Evolutionary conservation across 2,329 filamentous ascomycete species (phyloP), one percentile per base, ranked within the genome.

Genomic region (Didymella keratinophila): DNA sequence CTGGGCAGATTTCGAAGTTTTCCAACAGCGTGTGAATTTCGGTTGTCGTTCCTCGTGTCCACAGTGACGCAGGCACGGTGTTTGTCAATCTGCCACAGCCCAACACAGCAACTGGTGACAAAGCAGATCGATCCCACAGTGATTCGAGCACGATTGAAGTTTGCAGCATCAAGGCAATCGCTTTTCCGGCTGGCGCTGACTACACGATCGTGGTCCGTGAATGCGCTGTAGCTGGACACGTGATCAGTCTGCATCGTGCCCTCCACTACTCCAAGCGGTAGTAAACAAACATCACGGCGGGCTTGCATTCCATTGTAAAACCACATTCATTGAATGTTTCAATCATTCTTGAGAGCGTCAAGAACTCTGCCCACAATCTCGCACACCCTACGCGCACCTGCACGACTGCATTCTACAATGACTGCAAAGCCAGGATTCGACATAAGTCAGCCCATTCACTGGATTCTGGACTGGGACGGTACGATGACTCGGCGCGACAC

Each of bases 401-500:
- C 21, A 34, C 53, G n/a, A 25, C 23, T n/a, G 18, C n/a, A 6
- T 25, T 41, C 28, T 16, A 61, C 58, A 48, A 70, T 67, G 68
- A 57, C 63, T 21, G 42, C 60, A 27, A 56, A 51, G 37, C 41
- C 30, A 16, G 23, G 28, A 16, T 11, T 50, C 11, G 30, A 47
- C 11, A 58, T 28, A 20, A 37, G 3, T 34, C 37, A 51, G 18
- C 64, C 67, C 18, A 65, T 78, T 14, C 73, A 77, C 43, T 72
- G 78, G 64, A 62, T 82, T 8, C 67, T 82, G 14, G 81, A 83
- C 67, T 82, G 78, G 73, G 81, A 83, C 62, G 79, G 80, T 53
- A 82, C 81, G 0, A 65, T 82, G 27, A 82, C 80, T 12, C 63
- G 67, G 39, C 72, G 72, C 21, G 81, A 83, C 62, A 82, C 81